These are phyloP conservation scores for Yamadazyma kitorensis DNA, from an alignment of 805 yeast species.

Conservation along the genomic window DNA sequence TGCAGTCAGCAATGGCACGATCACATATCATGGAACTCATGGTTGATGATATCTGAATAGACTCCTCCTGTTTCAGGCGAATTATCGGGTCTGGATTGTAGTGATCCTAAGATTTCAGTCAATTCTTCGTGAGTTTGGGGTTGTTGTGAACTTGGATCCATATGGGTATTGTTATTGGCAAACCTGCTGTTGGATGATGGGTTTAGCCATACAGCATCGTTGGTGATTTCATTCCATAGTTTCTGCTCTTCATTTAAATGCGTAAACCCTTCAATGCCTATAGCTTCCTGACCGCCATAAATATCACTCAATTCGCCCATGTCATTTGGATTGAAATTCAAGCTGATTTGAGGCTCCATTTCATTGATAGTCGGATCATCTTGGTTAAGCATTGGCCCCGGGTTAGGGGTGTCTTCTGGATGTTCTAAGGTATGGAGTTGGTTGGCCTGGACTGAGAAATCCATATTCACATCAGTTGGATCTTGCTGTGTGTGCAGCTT, in stretches of 20 bases:
- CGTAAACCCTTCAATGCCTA: slow-evolving; percentile 43
- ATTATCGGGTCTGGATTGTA: not conserved
- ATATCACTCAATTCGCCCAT: slow-evolving; percentile 22
- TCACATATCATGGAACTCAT: slow-evolving; percentile 29
- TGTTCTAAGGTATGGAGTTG: too few relatives aligned
- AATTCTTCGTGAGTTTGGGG: slow-evolving; percentile 4
- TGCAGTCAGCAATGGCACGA: too few relatives aligned
- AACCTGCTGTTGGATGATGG: slow-evolving; percentile 8
- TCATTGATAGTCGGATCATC: too few relatives aligned
- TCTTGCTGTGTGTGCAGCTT: too few relatives aligned
- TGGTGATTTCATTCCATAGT: slow-evolving; percentile 75
- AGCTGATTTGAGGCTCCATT: slow-evolving; percentile 8
- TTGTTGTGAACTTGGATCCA: not conserved
- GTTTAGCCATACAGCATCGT: slow-evolving; percentile 72
- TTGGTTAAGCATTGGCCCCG: too few relatives aligned
- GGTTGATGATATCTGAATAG: slow-evolving; percentile 37
- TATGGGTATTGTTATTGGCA: slow-evolving; percentile 1
- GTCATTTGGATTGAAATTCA: slow-evolving; percentile 15
- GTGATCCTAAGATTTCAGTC: slow-evolving; percentile 8
- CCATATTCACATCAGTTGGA: slow-evolving; percentile 1
- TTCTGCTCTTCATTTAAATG: slow-evolving; percentile 44
- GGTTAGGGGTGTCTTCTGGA: not conserved
- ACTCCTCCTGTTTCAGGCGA: slow-evolving; percentile 18
- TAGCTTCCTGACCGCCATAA: slow-evolving; percentile 35
- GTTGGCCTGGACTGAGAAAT: not conserved